phyloP scores from a whole-genome alignment of 1,284 basidiomycete genomes.

The Malassezia sympodialis region DNA sequence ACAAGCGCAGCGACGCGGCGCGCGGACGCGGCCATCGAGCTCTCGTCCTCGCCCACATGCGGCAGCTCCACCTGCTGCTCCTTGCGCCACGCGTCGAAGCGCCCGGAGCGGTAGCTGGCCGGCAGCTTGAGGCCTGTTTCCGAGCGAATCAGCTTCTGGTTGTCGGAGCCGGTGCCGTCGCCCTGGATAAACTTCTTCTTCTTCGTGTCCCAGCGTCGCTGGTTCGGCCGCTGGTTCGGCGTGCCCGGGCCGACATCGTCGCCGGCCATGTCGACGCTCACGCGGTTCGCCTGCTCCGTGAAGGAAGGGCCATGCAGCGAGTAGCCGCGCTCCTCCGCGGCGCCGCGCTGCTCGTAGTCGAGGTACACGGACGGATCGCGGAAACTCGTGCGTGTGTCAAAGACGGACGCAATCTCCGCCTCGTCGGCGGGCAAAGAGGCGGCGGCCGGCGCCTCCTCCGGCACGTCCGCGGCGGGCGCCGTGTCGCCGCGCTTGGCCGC shows the following conservation, averaged over 20 bases:
- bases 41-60: conserved; percentile 67
- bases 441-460: background rate
- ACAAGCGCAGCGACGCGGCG: conserved; percentile 12
- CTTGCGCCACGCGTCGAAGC: conserved; percentile 88
- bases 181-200: conserved; percentile 89
- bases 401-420: conserved; percentile 23
- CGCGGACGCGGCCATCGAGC: conserved; percentile 14
- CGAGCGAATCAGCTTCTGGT: conserved; percentile 83
- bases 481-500: conserved; percentile 31
- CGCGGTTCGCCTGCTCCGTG: conserved; percentile 67
- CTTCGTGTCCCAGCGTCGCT: conserved; percentile 82
- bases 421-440: background rate
- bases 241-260: conserved; percentile 54
- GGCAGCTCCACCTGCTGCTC: conserved; percentile 65
- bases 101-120: conserved; percentile 79
- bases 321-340: conserved; percentile 69
- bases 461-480: conserved; percentile 23
- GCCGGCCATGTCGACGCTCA: conserved; percentile 71
- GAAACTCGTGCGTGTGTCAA: conserved; percentile 50
- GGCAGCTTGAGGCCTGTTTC: conserved; percentile 89
- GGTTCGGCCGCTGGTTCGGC: conserved; percentile 49
- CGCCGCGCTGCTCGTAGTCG: conserved; percentile 76
- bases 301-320: conserved; percentile 57
- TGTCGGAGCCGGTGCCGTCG: conserved; percentile 74
- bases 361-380: conserved; percentile 82